Percentiles rank a stretch among this genome's conserved stretches.
phyloP scores from a whole-genome alignment of 2,329 filamentous ascomycete genomes.

The Bipolaris cookei region DNA sequence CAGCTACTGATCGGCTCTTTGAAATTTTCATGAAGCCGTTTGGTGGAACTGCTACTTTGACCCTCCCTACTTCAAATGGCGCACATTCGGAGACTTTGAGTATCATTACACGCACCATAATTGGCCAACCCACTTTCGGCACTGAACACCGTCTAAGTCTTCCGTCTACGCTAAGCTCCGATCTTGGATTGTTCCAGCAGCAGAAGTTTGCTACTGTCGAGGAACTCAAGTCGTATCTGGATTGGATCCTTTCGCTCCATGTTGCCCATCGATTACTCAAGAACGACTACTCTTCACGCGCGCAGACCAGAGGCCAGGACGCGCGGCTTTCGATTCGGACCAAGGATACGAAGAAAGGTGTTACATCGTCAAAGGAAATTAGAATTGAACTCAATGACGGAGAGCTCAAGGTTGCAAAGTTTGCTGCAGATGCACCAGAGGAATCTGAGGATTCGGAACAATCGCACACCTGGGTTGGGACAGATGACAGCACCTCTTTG shows the following conservation, averaged over 20 bases:
- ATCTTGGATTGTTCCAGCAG: constrained; percentile 38
- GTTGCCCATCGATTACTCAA: constrained; percentile 39
- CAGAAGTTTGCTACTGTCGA: constrained; percentile 38
- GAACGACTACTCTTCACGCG: constrained; percentile 29
- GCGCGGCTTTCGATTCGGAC: constrained; percentile 32
- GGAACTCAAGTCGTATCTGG: constrained; percentile 41
- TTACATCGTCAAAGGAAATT: constrained; percentile 28
- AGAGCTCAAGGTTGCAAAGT: constrained; percentile 21
- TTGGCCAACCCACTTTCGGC: constrained; percentile 45
- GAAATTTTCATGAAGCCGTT: constrained; percentile 39
- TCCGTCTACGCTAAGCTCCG: constrained; percentile 34
- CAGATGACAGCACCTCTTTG: constrained; percentile 18
- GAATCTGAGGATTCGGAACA: constrained; percentile 19
- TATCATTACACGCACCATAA: constrained; percentile 41
- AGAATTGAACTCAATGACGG: constrained; percentile 29
- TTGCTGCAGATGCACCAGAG: constrained; percentile 6
- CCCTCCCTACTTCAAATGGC: constrained; percentile 31
- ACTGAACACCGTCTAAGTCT: constrained; percentile 44
- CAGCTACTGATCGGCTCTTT: constrained; percentile 43
- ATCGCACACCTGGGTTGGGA: constrained; percentile 36
- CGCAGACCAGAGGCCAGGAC: constrained; percentile 27
- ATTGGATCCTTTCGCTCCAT: constrained; percentile 44
- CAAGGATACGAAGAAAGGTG: constrained; percentile 30
- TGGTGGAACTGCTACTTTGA: constrained; percentile 37
- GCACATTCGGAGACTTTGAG: constrained; percentile 30